These are phyloP conservation scores for Aegilops umbellulata DNA, from an alignment of 176 grass and related monocot species.

Conservation along the genomic window DNA sequence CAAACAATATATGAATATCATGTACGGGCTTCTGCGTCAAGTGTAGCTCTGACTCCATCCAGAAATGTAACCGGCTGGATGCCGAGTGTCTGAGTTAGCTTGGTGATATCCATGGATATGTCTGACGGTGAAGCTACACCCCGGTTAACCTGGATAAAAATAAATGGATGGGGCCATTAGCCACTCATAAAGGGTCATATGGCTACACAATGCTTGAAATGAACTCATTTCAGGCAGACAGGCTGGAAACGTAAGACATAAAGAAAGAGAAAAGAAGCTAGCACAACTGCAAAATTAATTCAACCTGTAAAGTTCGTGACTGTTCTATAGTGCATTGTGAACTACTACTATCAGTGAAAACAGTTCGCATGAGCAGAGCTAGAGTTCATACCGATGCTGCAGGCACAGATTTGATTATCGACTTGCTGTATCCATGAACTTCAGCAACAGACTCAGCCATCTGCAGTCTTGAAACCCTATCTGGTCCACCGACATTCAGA, in stretches of 20 bases:
- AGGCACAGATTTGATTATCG: slow-evolving; percentile 71
- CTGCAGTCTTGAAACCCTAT: slow-evolving; percentile 90
- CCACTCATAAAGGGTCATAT: slow-evolving; percentile 4
- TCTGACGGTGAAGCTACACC: slow-evolving; percentile 84
- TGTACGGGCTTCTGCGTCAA: slow-evolving; percentile 44
- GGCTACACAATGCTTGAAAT: neutral
- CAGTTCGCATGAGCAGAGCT: neutral
- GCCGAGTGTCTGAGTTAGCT: slow-evolving; percentile 59
- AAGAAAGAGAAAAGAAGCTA: neutral
- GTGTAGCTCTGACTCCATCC: slow-evolving; percentile 73
- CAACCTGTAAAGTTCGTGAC: neutral
- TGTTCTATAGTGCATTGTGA: neutral
- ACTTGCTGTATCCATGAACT: slow-evolving; percentile 65
- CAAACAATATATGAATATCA: slow-evolving; percentile 8
- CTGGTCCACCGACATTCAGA: slow-evolving; percentile 73
- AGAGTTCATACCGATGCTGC: slow-evolving; percentile 60
- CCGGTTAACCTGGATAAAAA: slow-evolving; percentile 57
- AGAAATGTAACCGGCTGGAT: slow-evolving; percentile 61
- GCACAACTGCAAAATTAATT: neutral
- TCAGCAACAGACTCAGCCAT: slow-evolving; percentile 86
- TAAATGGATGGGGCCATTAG: slow-evolving; percentile 1
- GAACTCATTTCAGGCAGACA: neutral
- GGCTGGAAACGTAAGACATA: neutral
- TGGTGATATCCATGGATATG: slow-evolving; percentile 96
- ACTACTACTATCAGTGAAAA: neutral